These are phyloP conservation scores for Triticum monococcum DNA, from an alignment of 176 grass and related monocot genomes.

Conservation along the genomic window DNA sequence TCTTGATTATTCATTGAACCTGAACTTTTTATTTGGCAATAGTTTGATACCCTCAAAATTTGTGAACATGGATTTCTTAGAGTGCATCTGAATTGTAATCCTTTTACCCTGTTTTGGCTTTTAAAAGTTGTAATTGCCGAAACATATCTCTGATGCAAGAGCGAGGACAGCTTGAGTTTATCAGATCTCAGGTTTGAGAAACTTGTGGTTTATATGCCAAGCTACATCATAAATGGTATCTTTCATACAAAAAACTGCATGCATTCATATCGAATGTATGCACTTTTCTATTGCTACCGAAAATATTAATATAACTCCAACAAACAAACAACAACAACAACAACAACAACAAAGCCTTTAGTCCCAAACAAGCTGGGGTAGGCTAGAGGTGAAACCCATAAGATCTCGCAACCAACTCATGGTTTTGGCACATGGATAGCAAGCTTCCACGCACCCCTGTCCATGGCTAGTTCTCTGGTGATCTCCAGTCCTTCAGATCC, in stretches of 20 bases:
- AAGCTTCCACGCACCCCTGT: too few species aligned
- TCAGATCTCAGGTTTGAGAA: slow-evolving; percentile 70
- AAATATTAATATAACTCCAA: slow-evolving; percentile 26
- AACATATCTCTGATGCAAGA: slow-evolving; percentile 69
- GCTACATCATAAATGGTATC: slow-evolving; percentile 42
- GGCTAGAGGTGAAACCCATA: too few species aligned
- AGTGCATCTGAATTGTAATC: slow-evolving; percentile 51
- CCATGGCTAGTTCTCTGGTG: too few species aligned
- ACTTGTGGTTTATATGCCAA: slow-evolving; percentile 76
- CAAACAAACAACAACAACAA: too few species aligned
- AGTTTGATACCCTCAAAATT: not conserved
- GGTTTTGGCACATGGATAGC: too few species aligned
- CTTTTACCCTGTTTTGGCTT: slow-evolving; percentile 53
- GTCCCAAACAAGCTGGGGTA: too few species aligned
- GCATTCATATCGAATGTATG: slow-evolving; percentile 41
- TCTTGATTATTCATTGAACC: not conserved
- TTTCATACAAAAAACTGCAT: not conserved
- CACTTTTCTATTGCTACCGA: slow-evolving; percentile 22
- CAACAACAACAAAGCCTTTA: too few species aligned
- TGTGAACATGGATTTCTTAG: not conserved
- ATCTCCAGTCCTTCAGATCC: too few species aligned
- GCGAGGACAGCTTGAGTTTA: slow-evolving; percentile 62
- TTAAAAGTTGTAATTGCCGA: slow-evolving; percentile 42
- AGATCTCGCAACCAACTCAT: too few species aligned
- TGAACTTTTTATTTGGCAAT: not conserved